Percentiles rank a stretch among this genome's conserved stretches.
These are phyloP conservation scores for Chlamydomonas sphaeroides DNA, from an alignment of 139 green algal species.

Conservation along the genomic window DNA sequence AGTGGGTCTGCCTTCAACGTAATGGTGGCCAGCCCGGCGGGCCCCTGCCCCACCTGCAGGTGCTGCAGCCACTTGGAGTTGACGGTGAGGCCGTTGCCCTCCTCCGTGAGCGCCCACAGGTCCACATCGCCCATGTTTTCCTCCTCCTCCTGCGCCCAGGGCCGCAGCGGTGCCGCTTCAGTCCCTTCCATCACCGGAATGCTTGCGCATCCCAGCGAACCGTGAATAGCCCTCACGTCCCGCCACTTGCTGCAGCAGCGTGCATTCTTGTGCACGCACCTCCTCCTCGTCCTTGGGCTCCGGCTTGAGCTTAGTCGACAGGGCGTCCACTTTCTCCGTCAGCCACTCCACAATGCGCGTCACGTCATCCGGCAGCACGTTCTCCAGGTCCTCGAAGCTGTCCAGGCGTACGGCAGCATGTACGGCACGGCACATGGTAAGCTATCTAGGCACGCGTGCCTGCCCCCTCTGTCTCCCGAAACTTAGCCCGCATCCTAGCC, in stretches of 20 bases:
- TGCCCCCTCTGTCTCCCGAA: too few relatives aligned
- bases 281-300: conserved; percentile 75
- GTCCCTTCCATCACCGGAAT: too few relatives aligned
- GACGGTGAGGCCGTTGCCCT: conserved; percentile 65
- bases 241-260: too few relatives aligned
- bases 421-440: too few relatives aligned
- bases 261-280: too few relatives aligned
- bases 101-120: conserved; percentile 76
- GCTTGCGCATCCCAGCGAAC: too few relatives aligned
- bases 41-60: conserved; percentile 65
- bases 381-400: conserved; percentile 88
- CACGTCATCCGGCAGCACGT: conserved; percentile 58
- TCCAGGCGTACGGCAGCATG: background rate
- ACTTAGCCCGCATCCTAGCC: too few relatives aligned
- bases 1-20: too few relatives aligned
- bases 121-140: conserved; percentile 88
- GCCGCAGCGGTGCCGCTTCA: too few relatives aligned
- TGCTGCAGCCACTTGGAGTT: conserved; percentile 85
- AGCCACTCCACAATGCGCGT: conserved; percentile 83
- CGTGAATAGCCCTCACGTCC: too few relatives aligned
- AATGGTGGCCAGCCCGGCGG: too few relatives aligned
- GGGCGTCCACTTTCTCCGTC: conserved; percentile 85
- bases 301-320: conserved; percentile 75
- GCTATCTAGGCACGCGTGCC: too few relatives aligned
- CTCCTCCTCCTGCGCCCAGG: conserved; percentile 62